Evolutionary conservation across 192 early-diverging fungal species (phyloP), one percentile per base, ranked within the genome.

Genomic region (Glomus cerebriforme): DNA sequence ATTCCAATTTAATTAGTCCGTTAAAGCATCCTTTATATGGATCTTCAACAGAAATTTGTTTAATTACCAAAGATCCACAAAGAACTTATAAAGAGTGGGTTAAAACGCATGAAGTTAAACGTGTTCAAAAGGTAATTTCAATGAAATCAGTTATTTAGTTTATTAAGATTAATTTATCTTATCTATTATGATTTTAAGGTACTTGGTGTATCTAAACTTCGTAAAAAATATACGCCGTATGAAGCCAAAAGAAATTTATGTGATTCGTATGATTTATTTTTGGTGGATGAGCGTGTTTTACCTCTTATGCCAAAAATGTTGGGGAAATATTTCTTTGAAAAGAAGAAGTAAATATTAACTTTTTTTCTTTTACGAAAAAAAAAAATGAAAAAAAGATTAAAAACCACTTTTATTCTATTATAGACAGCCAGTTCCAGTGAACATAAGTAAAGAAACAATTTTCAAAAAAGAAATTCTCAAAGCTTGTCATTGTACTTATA

Each of bases 11-110:
- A 22, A 17, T n/a, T 59, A 94, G 92, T 77, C 91, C 90, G 29
- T 86, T 97, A 39, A 87, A 88, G 76, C 85, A 92, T 77, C 87
- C 93, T 17, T 75, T 96, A 58, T 87, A 90, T 65, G 82, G 81
- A 47, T 81, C 89, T n/a, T 85, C 86, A 72, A 89, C 90, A 29
- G 90, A 93, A 67, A 89, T 98, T 22, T 98, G 96, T 83, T 82
- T 99, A 73, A 91, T 99, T 78, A 93, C 92, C 43, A 97, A 96
- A 86, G 94, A 94, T 75, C 92, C 94, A 27, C 91, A 95, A 81
- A 85, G 88, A 75, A 88, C 91, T n/a, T 92, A 87, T 83, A 93
- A 97, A 76, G 90, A 93, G 27, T 82, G 92, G 78, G 79, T 99
- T 13, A 84, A 83, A 63, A 77, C 83, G 32, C 90, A 93, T 68